A percentile compares a stretch with the other conserved stretches of the same genome.
These are phyloP conservation scores for Mycena latifolia DNA, from an alignment of 768 basidiomycete genomes.

Conservation along the genomic window DNA sequence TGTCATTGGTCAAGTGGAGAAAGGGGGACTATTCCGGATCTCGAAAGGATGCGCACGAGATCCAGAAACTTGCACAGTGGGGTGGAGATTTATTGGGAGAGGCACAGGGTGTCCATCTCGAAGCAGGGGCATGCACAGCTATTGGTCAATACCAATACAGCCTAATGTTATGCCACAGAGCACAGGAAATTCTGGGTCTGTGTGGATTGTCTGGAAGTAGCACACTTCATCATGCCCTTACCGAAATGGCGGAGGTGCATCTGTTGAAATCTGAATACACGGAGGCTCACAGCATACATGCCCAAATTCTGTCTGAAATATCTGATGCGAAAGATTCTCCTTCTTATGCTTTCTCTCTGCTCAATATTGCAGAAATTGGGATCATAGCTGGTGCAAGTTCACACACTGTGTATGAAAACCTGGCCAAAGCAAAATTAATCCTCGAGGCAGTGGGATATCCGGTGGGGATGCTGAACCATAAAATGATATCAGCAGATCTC, in stretches of 20 bases:
- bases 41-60: not conserved
- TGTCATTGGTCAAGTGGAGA: not conserved
- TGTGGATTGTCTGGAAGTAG: not conserved
- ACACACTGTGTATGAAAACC: not conserved
- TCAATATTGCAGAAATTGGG: not conserved
- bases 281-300: not conserved
- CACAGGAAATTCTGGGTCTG: not conserved
- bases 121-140: not conserved
- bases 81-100: not conserved
- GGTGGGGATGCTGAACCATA: not conserved
- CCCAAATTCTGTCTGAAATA: not conserved
- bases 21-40: not conserved
- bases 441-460: not conserved
- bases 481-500: not conserved
- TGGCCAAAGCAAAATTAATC: not conserved
- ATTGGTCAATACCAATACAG: not conserved
- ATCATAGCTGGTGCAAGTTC: not conserved
- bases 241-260: not conserved
- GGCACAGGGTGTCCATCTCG: not conserved
- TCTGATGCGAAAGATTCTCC: not conserved
- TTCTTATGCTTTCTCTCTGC: not conserved
- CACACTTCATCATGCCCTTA: not conserved
- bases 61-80: too few relatives aligned
- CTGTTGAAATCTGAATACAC: not conserved
- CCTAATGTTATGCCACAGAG: not conserved